Evolutionary conservation across 2,329 filamentous ascomycete species (phyloP), one percentile per base, ranked within the genome.

Genomic region (Cladophialophora psammophila): DNA sequence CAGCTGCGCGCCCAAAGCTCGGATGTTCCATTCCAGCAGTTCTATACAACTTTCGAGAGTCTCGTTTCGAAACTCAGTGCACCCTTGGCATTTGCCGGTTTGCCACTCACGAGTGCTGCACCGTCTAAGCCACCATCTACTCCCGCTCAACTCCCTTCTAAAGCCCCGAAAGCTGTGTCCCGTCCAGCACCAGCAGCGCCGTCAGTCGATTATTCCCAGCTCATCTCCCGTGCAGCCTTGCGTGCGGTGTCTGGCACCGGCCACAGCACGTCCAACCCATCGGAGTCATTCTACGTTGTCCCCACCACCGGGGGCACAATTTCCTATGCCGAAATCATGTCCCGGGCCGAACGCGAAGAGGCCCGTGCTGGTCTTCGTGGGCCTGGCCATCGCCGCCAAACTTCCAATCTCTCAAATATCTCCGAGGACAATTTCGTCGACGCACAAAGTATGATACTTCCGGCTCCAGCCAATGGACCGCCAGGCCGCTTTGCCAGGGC

Each of bases 401-500:
- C 75, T 55, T 79, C 75, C 54, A 80, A 78, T 45, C 82, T 83
- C 66, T 81, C 86, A 2, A 86, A 89, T n/a, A 86, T 90, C 35
- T 88, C 87, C 36, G 90, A 93, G 35, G 93, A 96, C 65, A 92
- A 94, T 75, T 97, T 97, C 77, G 92, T 96, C 20, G 94, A 97
- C 77, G 94, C 94, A 0, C 85, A 86, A 62, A 93, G 94, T 79
- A 90, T 87, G 57, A 69, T 72, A 20, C 64, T 72, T 0, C 60
- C 69, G 6, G 63, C 79, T 76, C 71, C 55, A 5, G 82, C 83
- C 73, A 26, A 75, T 70, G 63, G 45, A 50, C 5, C 68, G 52
- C 50, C 71, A 69, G 8, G 71, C 70, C 36, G 68, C 69, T 70
- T 63, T 48, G 18, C 48, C 38, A 66, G 65, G n/a, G 45, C 18